Evolutionary conservation across 768 basidiomycete genomes (phyloP).

Genomic region (Tephrocybe rancida): DNA sequence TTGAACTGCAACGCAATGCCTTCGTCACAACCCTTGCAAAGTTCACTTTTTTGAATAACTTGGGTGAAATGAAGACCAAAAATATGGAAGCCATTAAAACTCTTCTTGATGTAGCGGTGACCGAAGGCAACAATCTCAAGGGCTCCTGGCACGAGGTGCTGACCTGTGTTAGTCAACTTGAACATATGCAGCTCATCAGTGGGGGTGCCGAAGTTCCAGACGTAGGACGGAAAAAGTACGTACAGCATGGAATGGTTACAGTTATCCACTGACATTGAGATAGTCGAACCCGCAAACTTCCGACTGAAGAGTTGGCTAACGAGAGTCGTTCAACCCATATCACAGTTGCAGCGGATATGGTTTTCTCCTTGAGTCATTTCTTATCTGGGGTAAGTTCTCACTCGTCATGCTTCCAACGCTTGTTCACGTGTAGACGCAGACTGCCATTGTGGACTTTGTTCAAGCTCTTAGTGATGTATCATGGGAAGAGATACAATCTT

Average conservation of each 20-base stretch:
- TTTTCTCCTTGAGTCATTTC: conserved; percentile 94
- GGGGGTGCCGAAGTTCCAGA: conserved; percentile 87
- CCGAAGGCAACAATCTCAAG: conserved; percentile 96
- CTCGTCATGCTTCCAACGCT: background rate
- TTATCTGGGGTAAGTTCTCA: conserved; percentile 81
- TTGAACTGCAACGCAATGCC: conserved; percentile 97
- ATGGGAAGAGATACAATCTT: conserved; percentile 99
- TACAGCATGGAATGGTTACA: conserved; percentile 2
- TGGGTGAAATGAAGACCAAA: conserved; percentile 99
- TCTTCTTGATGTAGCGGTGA: conserved; percentile 90
- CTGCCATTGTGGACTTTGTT: conserved; percentile 97
- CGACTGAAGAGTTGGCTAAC: conserved; percentile 93
- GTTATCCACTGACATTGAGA: conserved; percentile 9
- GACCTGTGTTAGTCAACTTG: conserved; percentile 96
- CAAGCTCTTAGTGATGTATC: conserved; percentile 95
- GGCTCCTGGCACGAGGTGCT: conserved; percentile 96
- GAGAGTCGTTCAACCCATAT: conserved; percentile 98
- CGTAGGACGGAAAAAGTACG: conserved; percentile 78
- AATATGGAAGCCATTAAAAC: conserved; percentile 99
- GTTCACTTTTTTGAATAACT: conserved; percentile 96
- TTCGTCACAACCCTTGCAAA: conserved; percentile 96
- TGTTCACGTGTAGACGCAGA: conserved; percentile 45
- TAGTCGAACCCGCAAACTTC: conserved; percentile 60
- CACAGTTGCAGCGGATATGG: conserved; percentile 98
- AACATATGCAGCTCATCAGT: conserved; percentile 97